Conservation (phyloP, 805 yeast species). For the Pichia exigua region DNA sequence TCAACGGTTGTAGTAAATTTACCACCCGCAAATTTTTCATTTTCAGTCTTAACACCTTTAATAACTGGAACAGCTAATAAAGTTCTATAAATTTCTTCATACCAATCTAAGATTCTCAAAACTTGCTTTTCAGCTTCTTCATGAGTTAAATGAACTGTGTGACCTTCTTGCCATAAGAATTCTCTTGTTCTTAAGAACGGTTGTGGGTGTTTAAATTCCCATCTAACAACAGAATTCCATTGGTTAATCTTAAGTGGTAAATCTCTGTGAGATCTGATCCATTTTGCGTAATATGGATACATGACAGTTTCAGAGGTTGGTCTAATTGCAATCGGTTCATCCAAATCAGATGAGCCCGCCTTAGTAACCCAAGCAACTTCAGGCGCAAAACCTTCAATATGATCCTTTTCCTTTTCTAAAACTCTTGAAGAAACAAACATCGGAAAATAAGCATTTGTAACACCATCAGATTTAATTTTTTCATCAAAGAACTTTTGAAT, state of each 20-base stretch:
- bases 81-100: conserved; percentile 79
- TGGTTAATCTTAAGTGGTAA: conserved; percentile 93
- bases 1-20: conserved; percentile 91
- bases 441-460: conserved; percentile 94
- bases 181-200: conserved; percentile 98
- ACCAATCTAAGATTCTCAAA: conserved; percentile 73
- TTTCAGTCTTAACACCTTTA: conserved; percentile 91
- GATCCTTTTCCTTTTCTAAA: conserved; percentile 95
- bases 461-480: conserved; percentile 80
- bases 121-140: conserved; percentile 84
- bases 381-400: conserved; percentile 98
- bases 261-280: conserved; percentile 98
- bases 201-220: conserved; percentile 99
- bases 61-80: conserved; percentile 95
- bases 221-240: conserved; percentile 99
- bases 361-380: conserved; percentile 99
- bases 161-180: conserved; percentile 99
- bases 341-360: conserved; percentile 91
- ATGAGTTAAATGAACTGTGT: conserved; percentile 86
- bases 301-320: conserved; percentile 99
- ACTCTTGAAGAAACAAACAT: conserved; percentile 94
- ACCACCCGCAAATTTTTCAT: conserved; percentile 98
- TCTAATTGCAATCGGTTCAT: conserved; percentile 97
- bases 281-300: conserved; percentile 98
- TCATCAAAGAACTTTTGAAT: conserved; percentile 83